These are phyloP conservation scores for Kwoniella sp. DNA, from an alignment of 768 basidiomycete genomes.

Conservation along the genomic window DNA sequence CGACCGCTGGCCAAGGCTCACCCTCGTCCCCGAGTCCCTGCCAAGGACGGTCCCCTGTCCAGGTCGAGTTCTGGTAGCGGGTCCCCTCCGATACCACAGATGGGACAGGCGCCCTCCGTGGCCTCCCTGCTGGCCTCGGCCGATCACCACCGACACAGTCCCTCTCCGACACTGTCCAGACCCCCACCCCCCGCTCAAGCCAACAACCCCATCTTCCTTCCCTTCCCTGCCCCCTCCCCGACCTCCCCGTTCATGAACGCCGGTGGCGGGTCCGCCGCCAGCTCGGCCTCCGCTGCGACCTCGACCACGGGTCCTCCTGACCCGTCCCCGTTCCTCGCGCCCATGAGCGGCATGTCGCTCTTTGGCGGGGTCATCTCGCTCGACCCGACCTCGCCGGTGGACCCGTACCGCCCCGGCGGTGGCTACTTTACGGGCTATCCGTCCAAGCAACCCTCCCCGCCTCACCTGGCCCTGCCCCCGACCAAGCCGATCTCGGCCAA, in stretches of 20 bases:
- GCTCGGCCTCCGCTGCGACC: background rate
- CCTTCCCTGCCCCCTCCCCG: slow-evolving; percentile 44
- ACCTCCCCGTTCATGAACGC: slow-evolving; percentile 40
- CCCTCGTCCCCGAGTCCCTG: background rate
- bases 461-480: slow-evolving; percentile 7
- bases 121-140: slow-evolving; percentile 20
- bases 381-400: slow-evolving; percentile 10
- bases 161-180: slow-evolving; percentile 7
- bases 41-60: too few species aligned
- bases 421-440: background rate
- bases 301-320: slow-evolving; percentile 22
- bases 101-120: slow-evolving; percentile 5
- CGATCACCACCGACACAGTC: background rate
- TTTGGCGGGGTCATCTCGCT: slow-evolving; percentile 35
- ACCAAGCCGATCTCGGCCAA: slow-evolving; percentile 2
- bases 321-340: slow-evolving; percentile 42
- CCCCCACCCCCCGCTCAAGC: slow-evolving; percentile 29
- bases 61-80: background rate
- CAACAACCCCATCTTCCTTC: slow-evolving; percentile 36
- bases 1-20: slow-evolving; percentile 18
- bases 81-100: background rate
- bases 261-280: background rate
- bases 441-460: slow-evolving; percentile 6
- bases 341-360: slow-evolving; percentile 31
- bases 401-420: background rate